Conservation (phyloP, 805 yeast species). For the Lipomyces kockii region DNA sequence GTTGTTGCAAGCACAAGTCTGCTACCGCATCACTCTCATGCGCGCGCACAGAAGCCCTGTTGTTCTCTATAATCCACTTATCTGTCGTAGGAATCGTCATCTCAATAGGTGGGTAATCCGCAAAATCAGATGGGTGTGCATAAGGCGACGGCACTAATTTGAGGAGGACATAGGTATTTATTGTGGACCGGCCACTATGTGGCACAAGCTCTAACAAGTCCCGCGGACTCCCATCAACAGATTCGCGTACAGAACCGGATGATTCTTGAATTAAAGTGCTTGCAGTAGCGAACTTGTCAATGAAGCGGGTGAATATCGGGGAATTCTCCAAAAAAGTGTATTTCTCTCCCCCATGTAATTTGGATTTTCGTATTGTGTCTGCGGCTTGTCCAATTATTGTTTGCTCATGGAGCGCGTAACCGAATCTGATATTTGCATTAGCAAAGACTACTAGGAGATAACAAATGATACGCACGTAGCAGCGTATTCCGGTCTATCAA, state of each 20-base stretch:
- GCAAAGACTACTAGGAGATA: background rate
- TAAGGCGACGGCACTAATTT: slow-evolving; percentile 29
- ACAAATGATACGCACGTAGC: background rate
- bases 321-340: slow-evolving; percentile 18
- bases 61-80: slow-evolving; percentile 3
- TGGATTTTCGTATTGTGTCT: slow-evolving; percentile 4
- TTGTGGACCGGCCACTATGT: background rate
- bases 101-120: slow-evolving; percentile 18
- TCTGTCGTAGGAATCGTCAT: slow-evolving; percentile 18
- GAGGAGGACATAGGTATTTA: slow-evolving; percentile 13
- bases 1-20: slow-evolving; percentile 27
- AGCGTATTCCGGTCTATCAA: slow-evolving; percentile 2
- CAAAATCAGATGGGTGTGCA: slow-evolving; percentile 23
- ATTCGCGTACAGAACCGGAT: background rate
- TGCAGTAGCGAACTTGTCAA: slow-evolving; percentile 17
- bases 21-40: slow-evolving; percentile 9
- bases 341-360: slow-evolving; percentile 5
- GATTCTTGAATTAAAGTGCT: background rate
- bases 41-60: background rate
- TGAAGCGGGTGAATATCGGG: slow-evolving; percentile 23
- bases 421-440: slow-evolving; percentile 13
- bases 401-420: slow-evolving; percentile 22
- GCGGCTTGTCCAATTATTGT: slow-evolving; percentile 20
- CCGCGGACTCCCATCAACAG: background rate
- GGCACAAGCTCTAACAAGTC: background rate